Percentiles rank a stretch among this genome's conserved stretches.
Evolutionary conservation across 257 asterid genomes (phyloP).

Genomic region (Ajuga chamaepitys): DNA sequence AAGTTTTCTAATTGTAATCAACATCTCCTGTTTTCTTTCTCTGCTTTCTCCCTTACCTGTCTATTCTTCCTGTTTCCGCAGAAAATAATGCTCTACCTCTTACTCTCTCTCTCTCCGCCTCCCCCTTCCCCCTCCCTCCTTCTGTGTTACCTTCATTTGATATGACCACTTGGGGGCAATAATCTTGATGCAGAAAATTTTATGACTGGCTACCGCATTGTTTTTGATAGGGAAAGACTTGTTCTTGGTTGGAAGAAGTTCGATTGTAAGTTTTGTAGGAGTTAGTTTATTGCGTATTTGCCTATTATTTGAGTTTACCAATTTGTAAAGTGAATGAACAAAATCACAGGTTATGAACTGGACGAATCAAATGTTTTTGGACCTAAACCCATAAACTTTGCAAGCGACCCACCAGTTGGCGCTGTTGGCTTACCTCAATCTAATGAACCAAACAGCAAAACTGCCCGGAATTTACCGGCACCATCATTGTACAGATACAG

Average conservation of each 20-base stretch:
- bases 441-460: constrained; percentile 16
- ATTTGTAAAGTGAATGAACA: not conserved
- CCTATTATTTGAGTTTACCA: not conserved
- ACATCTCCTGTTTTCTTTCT: not conserved
- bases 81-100: no score
- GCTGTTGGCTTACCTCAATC: constrained; percentile 31
- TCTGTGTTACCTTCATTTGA: not conserved
- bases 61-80: not conserved
- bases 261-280: constrained; percentile 44
- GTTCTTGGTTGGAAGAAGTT: constrained; percentile 77
- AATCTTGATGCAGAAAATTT: constrained; percentile 53
- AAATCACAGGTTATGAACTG: constrained; percentile 53
- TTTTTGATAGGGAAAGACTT: constrained; percentile 76
- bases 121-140: not conserved
- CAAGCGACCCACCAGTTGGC: constrained; percentile 43
- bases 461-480: constrained; percentile 24
- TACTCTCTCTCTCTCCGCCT: not conserved
- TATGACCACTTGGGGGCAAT: not conserved
- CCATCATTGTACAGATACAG: constrained; percentile 20
- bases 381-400: constrained; percentile 31
- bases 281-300: not conserved
- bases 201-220: constrained; percentile 77
- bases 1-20: constrained; percentile 24
- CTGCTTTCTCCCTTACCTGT: not conserved
- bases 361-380: constrained; percentile 29